phyloP scores from a whole-genome alignment of 257 asterid species.

The Salvia hispanica region DNA sequence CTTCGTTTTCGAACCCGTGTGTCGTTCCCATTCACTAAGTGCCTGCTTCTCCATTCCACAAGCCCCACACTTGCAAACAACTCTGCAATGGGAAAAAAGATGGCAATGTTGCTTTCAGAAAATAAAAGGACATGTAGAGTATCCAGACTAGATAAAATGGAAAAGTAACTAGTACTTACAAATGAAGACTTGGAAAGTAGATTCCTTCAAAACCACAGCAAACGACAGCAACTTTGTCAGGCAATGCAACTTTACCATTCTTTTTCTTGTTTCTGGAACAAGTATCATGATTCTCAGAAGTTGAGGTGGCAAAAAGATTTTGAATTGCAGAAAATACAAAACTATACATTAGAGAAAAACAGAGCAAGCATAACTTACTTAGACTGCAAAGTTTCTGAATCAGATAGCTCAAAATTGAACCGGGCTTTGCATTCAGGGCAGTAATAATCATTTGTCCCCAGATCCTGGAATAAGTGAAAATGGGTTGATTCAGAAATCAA shows the following conservation, averaged over 20 bases:
- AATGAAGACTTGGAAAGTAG: slow-evolving; percentile 91
- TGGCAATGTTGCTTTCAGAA: slow-evolving; percentile 27
- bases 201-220: slow-evolving; percentile 89
- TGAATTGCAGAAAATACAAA: neutral
- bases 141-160: slow-evolving; percentile 21
- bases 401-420: slow-evolving; percentile 92
- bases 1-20: slow-evolving; percentile 80
- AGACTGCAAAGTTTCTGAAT: slow-evolving; percentile 66
- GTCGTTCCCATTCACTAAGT: slow-evolving; percentile 95
- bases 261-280: slow-evolving; percentile 68
- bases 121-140: slow-evolving; percentile 13
- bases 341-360: slow-evolving; percentile 19
- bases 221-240: slow-evolving; percentile 80
- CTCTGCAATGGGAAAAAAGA: slow-evolving; percentile 52
- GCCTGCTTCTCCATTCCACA: slow-evolving; percentile 92
- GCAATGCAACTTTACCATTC: slow-evolving; percentile 54
- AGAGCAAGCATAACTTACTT: slow-evolving; percentile 53
- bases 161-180: slow-evolving; percentile 56
- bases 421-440: slow-evolving; percentile 99
- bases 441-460: slow-evolving; percentile 65
- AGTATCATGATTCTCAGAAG: slow-evolving; percentile 28
- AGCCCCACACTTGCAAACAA: slow-evolving; percentile 94
- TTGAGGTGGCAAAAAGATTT: slow-evolving; percentile 25
- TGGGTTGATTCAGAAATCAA: slow-evolving; percentile 26
- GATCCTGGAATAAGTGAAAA: slow-evolving; percentile 54